These are phyloP conservation scores for Lecanicillium sp. DNA, from an alignment of 2,329 filamentous ascomycete species.

Conservation along the genomic window DNA sequence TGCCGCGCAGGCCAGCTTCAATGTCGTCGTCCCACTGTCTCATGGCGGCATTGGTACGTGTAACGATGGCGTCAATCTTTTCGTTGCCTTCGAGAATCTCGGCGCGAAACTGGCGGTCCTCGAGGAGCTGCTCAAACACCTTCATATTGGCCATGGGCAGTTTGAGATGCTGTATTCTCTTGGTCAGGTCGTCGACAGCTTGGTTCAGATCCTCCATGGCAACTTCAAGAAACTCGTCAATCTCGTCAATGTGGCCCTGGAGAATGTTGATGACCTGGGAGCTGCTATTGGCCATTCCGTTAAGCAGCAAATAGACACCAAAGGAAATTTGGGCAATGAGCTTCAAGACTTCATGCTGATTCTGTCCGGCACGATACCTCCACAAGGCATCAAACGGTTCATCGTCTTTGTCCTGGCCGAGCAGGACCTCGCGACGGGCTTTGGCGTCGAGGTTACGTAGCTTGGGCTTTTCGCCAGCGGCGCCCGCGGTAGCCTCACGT, in stretches of 20 bases:
- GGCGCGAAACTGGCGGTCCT: conserved; percentile 72
- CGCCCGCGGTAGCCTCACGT: conserved; percentile 55
- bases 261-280: conserved; percentile 82
- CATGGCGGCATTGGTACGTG: conserved; percentile 68
- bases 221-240: conserved; percentile 83
- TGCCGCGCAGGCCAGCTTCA: conserved; percentile 67
- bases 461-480: conserved; percentile 39
- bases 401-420: conserved; percentile 61
- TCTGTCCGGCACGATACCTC: conserved; percentile 67
- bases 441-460: conserved; percentile 48
- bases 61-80: conserved; percentile 81
- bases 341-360: conserved; percentile 83
- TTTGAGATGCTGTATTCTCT: conserved; percentile 71
- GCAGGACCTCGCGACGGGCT: conserved; percentile 55
- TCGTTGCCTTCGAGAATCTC: conserved; percentile 83
- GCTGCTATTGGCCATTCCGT: conserved; percentile 81
- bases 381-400: conserved; percentile 66
- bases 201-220: conserved; percentile 78
- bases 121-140: conserved; percentile 81
- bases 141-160: conserved; percentile 75
- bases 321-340: conserved; percentile 89
- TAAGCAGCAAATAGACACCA: conserved; percentile 79
- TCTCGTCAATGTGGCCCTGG: conserved; percentile 86
- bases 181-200: conserved; percentile 69
- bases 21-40: conserved; percentile 75